Conservation (phyloP, 2,329 filamentous ascomycete species). For the Sclerotinia trifoliorum region DNA sequence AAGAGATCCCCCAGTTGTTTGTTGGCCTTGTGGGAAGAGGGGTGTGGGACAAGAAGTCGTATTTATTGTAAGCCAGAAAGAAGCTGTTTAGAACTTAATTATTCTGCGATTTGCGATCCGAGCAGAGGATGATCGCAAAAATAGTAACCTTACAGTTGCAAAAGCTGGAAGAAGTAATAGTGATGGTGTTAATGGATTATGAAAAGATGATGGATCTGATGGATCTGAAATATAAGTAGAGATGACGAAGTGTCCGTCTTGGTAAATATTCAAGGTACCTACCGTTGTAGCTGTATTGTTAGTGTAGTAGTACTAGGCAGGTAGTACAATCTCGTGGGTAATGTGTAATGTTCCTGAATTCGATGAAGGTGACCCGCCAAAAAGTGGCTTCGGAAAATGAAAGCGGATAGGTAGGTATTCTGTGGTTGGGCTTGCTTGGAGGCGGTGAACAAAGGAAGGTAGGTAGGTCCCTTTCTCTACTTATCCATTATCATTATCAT, state of each 20-base stretch:
- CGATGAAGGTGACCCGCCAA: not conserved
- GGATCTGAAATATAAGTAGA: no score
- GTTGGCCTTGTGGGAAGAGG: slow-evolving; percentile 1
- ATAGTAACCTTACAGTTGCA: not conserved
- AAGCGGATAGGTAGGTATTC: slow-evolving; percentile 1
- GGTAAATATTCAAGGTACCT: not conserved
- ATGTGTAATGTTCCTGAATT: not conserved
- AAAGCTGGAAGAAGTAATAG: not conserved
- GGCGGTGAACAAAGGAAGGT: slow-evolving; percentile 6
- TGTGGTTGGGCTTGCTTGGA: not conserved
- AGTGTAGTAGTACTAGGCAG: not conserved
- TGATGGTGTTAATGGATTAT: not conserved
- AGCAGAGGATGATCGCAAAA: not conserved
- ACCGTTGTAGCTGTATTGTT: no score
- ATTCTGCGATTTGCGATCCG: not conserved
- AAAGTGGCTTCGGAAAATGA: not conserved
- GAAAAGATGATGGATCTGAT: not conserved
- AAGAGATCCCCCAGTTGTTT: not conserved
- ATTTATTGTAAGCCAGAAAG: not conserved
- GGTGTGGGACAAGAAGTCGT: not conserved
- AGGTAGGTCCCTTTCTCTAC: not conserved
- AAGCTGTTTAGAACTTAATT: not conserved
- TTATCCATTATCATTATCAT: no score
- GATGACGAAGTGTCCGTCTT: not conserved
- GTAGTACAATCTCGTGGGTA: not conserved